phyloP scores from a whole-genome alignment of 805 yeast genomes.

The Teunomyces cretensis region DNA sequence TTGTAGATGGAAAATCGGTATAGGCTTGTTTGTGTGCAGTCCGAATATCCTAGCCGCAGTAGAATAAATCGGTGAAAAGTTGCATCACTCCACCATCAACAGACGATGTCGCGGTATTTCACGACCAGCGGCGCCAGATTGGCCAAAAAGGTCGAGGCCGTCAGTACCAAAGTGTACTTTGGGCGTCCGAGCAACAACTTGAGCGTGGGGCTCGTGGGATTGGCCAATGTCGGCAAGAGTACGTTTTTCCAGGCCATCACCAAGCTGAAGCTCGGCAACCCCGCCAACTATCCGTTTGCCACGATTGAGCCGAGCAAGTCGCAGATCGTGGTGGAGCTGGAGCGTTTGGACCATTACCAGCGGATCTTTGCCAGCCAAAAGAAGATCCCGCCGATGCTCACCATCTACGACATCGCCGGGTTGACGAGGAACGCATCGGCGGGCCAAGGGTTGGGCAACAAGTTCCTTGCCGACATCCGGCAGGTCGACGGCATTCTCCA shows the following conservation, averaged over 20 bases:
- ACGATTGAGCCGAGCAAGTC: conserved; percentile 72
- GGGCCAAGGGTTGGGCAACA: conserved; percentile 76
- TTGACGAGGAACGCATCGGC: conserved; percentile 55
- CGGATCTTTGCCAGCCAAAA: conserved; percentile 49
- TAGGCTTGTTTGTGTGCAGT: too few relatives aligned
- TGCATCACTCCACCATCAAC: too few relatives aligned
- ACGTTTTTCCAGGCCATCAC: conserved; percentile 57
- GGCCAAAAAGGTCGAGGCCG: not conserved
- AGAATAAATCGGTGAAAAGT: too few relatives aligned
- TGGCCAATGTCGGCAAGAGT: conserved; percentile 60
- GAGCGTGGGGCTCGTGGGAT: conserved; percentile 46
- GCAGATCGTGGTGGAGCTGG: conserved; percentile 13
- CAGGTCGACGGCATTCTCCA: conserved; percentile 73
- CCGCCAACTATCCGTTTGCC: conserved; percentile 64
- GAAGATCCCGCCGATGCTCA: conserved; percentile 54
- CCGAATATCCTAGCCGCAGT: too few relatives aligned
- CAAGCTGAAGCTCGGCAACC: conserved; percentile 54
- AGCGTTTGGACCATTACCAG: conserved; percentile 47
- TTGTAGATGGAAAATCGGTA: too few relatives aligned
- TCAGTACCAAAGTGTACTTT: conserved; percentile 11
- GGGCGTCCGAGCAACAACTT: conserved; percentile 41
- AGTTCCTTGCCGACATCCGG: conserved; percentile 65
- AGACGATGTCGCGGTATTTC: not conserved
- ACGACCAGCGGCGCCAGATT: not conserved
- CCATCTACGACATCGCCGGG: conserved; percentile 63